phyloP scores from a whole-genome alignment of 2,329 filamentous ascomycete species.

The Endocalyx cinctus region DNA sequence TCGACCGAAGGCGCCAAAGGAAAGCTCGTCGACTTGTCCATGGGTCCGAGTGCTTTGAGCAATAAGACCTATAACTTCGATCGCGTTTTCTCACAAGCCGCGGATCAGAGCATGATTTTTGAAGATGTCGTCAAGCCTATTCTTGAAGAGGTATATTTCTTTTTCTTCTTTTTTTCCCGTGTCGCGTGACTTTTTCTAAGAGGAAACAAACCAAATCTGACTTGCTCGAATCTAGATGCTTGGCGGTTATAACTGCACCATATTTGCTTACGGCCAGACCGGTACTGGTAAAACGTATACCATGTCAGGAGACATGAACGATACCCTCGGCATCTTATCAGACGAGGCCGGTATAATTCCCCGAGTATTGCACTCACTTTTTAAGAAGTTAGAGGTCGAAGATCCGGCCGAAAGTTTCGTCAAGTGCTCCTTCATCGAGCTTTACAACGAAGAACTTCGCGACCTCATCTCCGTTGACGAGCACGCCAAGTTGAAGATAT shows the following conservation, averaged over 20 bases:
- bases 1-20: constrained; percentile 84
- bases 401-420: constrained; percentile 82
- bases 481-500: constrained; percentile 85
- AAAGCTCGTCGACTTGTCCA: constrained; percentile 76
- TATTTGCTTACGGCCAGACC: constrained; percentile 97
- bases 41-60: constrained; percentile 87
- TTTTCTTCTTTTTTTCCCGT: too few species aligned
- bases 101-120: constrained; percentile 89
- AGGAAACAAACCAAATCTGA: too few species aligned
- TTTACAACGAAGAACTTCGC: constrained; percentile 96
- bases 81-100: constrained; percentile 91
- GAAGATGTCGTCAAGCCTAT: constrained; percentile 94
- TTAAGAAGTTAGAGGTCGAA: constrained; percentile 75
- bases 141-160: constrained; percentile 82
- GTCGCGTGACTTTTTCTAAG: too few species aligned
- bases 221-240: constrained; percentile 70
- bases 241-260: constrained; percentile 93
- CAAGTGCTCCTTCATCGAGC: constrained; percentile 96
- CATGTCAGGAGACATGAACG: constrained; percentile 96
- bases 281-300: constrained; percentile 99
- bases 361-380: constrained; percentile 80
- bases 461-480: constrained; percentile 84
- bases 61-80: constrained; percentile 98
- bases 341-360: constrained; percentile 95
- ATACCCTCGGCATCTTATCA: constrained; percentile 77